Evolutionary conservation across 306 rosid species (phyloP), one percentile per base, ranked within the genome.

Genomic region (Trichosanthes truncata): DNA sequence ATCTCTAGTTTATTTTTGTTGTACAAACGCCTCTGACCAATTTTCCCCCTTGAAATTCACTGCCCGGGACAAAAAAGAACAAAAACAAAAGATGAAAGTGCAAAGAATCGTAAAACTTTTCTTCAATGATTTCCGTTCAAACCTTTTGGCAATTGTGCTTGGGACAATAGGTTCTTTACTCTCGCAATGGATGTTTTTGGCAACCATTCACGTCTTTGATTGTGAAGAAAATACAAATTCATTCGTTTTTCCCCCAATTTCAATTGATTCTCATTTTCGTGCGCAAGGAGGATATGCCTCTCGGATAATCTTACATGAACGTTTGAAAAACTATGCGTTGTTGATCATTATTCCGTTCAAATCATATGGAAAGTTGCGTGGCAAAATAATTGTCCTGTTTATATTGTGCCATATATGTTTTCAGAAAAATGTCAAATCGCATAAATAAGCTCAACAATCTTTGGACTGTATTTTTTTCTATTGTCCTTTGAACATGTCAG

Each of bases 1-100:
- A 96, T 85, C 82, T 82, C 73, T 79, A 83, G 88, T 83, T 91
- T 81, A 49, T 71, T 83, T 85, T 87, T 82, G 57, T 84, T 84
- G 86, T 87, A 78, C 87, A 74, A 67, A 77, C 71, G 36, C 53
- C 11, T 48, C 78, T 74, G 48, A 66, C 48, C 45, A 66, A 49
- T 80, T 79, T 79, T 81, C 41, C 23, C 53, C 40, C 72, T 8
- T 36, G 77, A 69, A 81, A 83, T 65, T 71, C 72, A 65, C 38
- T 25, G 26, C 80, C 56, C 26, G 80, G 31, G 49, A 55, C 78
- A 57, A 63, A 35, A 76, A 80, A 74, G 53, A 40, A 71, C 20
- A 31, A 65, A 74, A 18, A 57, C 25, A 18, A 49, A 17, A 46
- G 77, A 72, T 12, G 21, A 38, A 20, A 40, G 23, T 36, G 1